phyloP scores from a whole-genome alignment of 2,329 filamentous ascomycete genomes.

The Cladosporium sp. region DNA sequence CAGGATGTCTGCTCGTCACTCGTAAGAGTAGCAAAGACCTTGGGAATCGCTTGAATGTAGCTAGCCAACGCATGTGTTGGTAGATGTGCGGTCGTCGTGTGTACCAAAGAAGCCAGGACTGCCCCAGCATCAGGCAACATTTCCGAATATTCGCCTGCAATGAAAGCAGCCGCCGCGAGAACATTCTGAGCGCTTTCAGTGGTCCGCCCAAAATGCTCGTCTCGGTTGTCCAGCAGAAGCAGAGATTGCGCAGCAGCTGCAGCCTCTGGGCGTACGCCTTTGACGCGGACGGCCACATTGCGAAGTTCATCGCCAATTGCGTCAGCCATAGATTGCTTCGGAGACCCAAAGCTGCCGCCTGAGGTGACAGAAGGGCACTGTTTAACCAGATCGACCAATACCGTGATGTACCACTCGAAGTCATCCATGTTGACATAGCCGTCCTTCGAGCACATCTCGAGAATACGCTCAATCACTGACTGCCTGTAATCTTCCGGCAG shows the following conservation, averaged over 20 bases:
- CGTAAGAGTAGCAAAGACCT: constrained; percentile 73
- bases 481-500: constrained; percentile 82
- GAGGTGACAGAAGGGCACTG: constrained; percentile 51
- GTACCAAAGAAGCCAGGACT: constrained; percentile 69
- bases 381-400: constrained; percentile 79
- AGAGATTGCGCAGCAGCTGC: constrained; percentile 75
- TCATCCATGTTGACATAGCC: constrained; percentile 83
- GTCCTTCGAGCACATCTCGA: constrained; percentile 84
- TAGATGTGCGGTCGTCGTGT: constrained; percentile 56
- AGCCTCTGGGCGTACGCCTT: constrained; percentile 74
- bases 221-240: constrained; percentile 60
- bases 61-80: constrained; percentile 68
- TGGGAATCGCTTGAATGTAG: constrained; percentile 79
- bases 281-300: constrained; percentile 88
- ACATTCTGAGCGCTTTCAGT: constrained; percentile 56
- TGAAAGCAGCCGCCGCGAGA: constrained; percentile 74
- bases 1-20: constrained; percentile 63
- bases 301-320: constrained; percentile 80
- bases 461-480: constrained; percentile 75
- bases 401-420: constrained; percentile 97
- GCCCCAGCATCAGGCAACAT: constrained; percentile 67
- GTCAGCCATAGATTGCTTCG: constrained; percentile 12
- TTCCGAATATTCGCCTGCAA: constrained; percentile 83
- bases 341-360: constrained; percentile 14
- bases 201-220: constrained; percentile 51